Base-by-base conservation (phyloP, 2,329 filamentous ascomycete species). In the Botrytis hyacinthi region DNA sequence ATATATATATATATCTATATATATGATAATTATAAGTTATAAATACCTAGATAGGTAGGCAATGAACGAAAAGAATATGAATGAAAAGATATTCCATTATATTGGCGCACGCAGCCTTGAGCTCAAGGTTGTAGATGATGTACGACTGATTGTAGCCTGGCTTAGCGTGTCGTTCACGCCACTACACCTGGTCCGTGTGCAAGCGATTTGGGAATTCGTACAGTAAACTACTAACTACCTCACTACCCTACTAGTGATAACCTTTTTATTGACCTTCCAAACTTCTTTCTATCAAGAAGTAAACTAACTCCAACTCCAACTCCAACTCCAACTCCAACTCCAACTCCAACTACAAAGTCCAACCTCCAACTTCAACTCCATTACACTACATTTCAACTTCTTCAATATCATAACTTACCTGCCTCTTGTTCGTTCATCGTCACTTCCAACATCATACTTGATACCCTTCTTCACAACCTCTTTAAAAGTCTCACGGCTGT, bases 71-170 rank as follows among this genome's bases (percentile, higher is more conserved):
- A 12, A n/a, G 4, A 5, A 26, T 51, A 10, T 51, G 8, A 12
- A 48, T 22, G 46, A 7, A 44, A 44, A 1, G 16, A 26, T 9
- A 26, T 26, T 12, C 46, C 9, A 22, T 48, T 4, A 22, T 48
- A 10, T 26, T 48, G 44, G 18, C 18, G 7, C 44, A 22, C 44
- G 20, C 44, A 20, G 18, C 48, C 48, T 51, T n/a, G 48, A 12
- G 48, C 22, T 26, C 40, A 42, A 16, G 40, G 14, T 26, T 5
- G 22, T 26, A 51, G 48, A 51, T 61, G 59, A 68, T 57, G 46
- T 68, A 68, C 65, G 65, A 57, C 65, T 29, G 29, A 68, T 40
- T 35, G 65, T 40, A 68, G 65, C 65, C 65, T 68, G 65, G 46
- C 65, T 48, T 68, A 37, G 46, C 35, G 65, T 51, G 57, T 16